These are phyloP conservation scores for Nothopassalora personata DNA, from an alignment of 2,329 filamentous ascomycete species.

Conservation along the genomic window DNA sequence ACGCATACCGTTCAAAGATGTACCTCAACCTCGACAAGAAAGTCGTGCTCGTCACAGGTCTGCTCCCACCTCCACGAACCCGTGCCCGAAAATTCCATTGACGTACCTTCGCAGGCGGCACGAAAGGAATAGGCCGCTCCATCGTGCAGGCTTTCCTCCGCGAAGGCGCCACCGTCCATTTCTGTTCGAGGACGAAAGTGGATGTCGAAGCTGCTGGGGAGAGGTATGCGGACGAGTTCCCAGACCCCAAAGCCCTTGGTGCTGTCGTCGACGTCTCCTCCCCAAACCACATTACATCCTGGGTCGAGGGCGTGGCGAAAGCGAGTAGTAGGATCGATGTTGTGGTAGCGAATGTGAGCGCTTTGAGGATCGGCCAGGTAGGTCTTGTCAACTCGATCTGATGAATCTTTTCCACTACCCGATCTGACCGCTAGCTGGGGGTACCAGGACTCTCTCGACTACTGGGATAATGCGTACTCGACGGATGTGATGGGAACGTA, in stretches of 20 bases:
- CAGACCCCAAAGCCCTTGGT: slow-evolving; percentile 20
- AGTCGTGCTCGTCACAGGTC: slow-evolving; percentile 34
- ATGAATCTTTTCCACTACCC: neutral
- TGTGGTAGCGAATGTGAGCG: slow-evolving; percentile 21
- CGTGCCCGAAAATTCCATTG: neutral
- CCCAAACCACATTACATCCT: slow-evolving; percentile 15
- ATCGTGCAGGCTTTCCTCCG: slow-evolving; percentile 27
- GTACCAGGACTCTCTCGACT: slow-evolving; percentile 11
- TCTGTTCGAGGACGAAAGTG: slow-evolving; percentile 26
- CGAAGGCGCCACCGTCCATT: slow-evolving; percentile 31
- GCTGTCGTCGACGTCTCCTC: slow-evolving; percentile 26
- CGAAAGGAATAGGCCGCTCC: slow-evolving; percentile 29
- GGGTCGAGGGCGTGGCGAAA: slow-evolving; percentile 22
- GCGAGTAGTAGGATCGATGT: slow-evolving; percentile 26
- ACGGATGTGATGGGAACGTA: slow-evolving; percentile 35
- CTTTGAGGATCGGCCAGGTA: neutral
- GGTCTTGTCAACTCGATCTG: neutral
- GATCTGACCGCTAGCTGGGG: neutral
- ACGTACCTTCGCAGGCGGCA: slow-evolving; percentile 24
- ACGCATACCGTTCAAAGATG: slow-evolving; percentile 21
- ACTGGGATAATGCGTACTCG: slow-evolving; percentile 28
- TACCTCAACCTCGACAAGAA: slow-evolving; percentile 34
- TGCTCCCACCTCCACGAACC: neutral
- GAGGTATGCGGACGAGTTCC: slow-evolving; percentile 16
- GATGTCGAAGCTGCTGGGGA: slow-evolving; percentile 20